phyloP scores from a whole-genome alignment of 805 yeast species.

The Candida wancherniae region DNA sequence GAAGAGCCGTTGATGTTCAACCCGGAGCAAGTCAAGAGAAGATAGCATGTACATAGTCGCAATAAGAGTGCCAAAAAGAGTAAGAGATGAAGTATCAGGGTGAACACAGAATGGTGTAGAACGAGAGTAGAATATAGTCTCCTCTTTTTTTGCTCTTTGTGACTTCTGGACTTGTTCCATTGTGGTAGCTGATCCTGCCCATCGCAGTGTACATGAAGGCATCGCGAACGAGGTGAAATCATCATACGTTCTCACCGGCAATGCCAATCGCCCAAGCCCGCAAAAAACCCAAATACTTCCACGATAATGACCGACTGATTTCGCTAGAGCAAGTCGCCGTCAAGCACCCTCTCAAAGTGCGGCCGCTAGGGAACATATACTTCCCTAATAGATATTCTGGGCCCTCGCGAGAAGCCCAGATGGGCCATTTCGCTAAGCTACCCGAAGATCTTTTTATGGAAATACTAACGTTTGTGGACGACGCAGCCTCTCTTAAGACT shows the following conservation, averaged over 20 bases:
- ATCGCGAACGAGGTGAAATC: no score
- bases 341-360: slow-evolving; percentile 17
- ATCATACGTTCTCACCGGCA: no score
- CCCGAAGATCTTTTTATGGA: slow-evolving; percentile 62
- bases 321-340: slow-evolving; percentile 6
- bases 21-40: slow-evolving; percentile 22
- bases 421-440: slow-evolving; percentile 52
- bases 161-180: no score
- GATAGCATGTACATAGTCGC: slow-evolving; percentile 8
- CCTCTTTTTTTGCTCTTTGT: no score
- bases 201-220: no score
- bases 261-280: slow-evolving; percentile 3
- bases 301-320: slow-evolving; percentile 7
- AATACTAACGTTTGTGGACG: slow-evolving; percentile 46
- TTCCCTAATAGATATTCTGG: slow-evolving; percentile 9
- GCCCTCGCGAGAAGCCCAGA: slow-evolving; percentile 24
- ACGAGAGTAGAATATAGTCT: no score
- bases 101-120: no score
- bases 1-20: slow-evolving; percentile 38
- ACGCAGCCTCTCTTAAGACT: slow-evolving; percentile 43
- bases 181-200: no score
- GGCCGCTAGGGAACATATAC: slow-evolving; percentile 16
- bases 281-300: slow-evolving; percentile 5
- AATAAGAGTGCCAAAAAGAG: no score
- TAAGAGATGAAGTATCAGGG: no score